Evolutionary conservation across 345 rosid genomes (phyloP).

Genomic region (Tarenaya hassleriana): DNA sequence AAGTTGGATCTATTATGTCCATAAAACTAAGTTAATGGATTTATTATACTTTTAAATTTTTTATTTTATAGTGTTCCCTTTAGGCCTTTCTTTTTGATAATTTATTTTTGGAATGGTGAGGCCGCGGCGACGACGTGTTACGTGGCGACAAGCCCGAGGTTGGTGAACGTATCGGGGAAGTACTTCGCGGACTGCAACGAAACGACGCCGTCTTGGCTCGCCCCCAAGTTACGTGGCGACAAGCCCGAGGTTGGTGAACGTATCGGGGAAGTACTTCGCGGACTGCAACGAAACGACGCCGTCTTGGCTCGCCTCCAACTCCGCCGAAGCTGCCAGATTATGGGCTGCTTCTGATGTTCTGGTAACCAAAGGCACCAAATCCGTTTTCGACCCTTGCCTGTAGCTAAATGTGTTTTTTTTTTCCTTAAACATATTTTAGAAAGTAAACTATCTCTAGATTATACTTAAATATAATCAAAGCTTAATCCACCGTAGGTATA

Average conservation of each 20-base stretch:
- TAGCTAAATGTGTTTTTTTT: background rate
- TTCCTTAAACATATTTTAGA: background rate
- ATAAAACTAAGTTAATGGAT: conserved; percentile 11
- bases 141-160: conserved; percentile 62
- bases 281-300: conserved; percentile 83
- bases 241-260: conserved; percentile 46
- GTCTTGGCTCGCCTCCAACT: conserved; percentile 65
- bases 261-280: conserved; percentile 71
- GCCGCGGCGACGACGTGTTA: conserved; percentile 97
- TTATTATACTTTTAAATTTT: conserved; percentile 18
- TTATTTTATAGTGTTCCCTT: no score
- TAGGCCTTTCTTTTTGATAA: no score
- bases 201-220: conserved; percentile 63
- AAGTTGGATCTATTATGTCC: no score
- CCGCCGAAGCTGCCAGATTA: conserved; percentile 58
- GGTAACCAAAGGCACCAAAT: conserved; percentile 54
- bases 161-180: conserved; percentile 55
- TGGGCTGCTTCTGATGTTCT: conserved; percentile 82
- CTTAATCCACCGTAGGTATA: no score
- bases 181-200: conserved; percentile 91
- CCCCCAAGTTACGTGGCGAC: no score
- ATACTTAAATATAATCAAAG: no score
- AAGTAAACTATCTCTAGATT: conserved; percentile 11
- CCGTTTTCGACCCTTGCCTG: conserved; percentile 40
- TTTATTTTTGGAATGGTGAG: conserved; percentile 29